phyloP scores from a whole-genome alignment of 257 asterid species.

The Solanum sejunctum region DNA sequence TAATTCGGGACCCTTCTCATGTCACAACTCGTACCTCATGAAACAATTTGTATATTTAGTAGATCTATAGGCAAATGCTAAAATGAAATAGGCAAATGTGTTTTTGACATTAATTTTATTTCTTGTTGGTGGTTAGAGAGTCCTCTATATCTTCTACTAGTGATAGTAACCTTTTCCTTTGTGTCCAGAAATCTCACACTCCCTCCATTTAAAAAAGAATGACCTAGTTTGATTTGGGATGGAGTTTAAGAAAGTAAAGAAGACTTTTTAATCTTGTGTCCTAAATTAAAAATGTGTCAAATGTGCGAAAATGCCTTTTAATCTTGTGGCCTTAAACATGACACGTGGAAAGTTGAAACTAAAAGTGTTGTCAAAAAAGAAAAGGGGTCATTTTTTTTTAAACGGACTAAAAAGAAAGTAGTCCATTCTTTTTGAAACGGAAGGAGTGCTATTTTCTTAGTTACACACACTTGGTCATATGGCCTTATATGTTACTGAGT shows the following conservation, averaged over 20 bases:
- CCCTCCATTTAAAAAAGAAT: too few relatives aligned
- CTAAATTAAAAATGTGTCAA: too few relatives aligned
- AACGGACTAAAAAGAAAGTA: too few relatives aligned
- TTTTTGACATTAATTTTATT: neutral
- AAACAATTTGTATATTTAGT: neutral
- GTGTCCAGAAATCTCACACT: neutral
- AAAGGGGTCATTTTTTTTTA: too few relatives aligned
- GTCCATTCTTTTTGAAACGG: too few relatives aligned
- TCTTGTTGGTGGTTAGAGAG: neutral
- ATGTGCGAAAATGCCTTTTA: too few relatives aligned
- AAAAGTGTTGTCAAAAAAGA: too few relatives aligned
- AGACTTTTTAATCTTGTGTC: too few relatives aligned
- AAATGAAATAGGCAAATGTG: neutral
- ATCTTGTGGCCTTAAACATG: too few relatives aligned
- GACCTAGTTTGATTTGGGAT: too few relatives aligned
- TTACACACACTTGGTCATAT: neutral
- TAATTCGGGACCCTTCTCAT: neutral
- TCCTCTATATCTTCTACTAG: neutral
- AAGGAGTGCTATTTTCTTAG: neutral
- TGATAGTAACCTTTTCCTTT: neutral
- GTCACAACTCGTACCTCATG: neutral
- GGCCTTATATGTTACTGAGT: neutral
- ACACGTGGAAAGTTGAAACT: too few relatives aligned
- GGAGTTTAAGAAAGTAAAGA: too few relatives aligned
- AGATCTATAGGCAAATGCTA: neutral